phyloP scores from a whole-genome alignment of 257 asterid species.

The Scutellaria baicalensis region DNA sequence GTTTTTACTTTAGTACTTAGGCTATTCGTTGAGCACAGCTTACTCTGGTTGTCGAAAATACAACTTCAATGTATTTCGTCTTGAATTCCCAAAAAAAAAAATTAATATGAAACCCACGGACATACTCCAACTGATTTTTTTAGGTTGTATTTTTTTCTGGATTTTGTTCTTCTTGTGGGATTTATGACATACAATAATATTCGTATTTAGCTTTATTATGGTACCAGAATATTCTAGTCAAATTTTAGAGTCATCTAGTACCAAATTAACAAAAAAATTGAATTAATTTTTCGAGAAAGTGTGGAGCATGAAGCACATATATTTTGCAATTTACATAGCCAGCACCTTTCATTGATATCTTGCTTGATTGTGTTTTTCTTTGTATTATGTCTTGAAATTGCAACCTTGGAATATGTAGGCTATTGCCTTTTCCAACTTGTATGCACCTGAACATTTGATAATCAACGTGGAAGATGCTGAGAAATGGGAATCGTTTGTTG shows the following conservation, averaged over 20 bases:
- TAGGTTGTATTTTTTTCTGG: neutral
- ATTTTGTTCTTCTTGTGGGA: neutral
- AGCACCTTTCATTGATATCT: neutral
- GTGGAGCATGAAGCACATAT: neutral
- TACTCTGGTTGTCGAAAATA: neutral
- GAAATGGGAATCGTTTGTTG: constrained; percentile 81
- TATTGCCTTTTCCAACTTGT: constrained; percentile 71
- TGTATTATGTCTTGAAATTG: neutral
- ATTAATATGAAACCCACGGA: neutral
- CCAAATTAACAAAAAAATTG: neutral
- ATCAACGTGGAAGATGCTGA: constrained; percentile 91
- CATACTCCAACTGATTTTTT: neutral
- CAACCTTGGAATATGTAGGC: constrained; percentile 46
- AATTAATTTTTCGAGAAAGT: neutral
- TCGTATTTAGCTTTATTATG: neutral
- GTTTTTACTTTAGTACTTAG: neutral
- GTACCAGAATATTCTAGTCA: neutral
- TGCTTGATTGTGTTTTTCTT: constrained; percentile 5
- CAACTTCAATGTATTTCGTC: neutral
- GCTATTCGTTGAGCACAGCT: neutral
- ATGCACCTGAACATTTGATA: constrained; percentile 96
- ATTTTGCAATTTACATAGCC: neutral
- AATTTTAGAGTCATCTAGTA: neutral
- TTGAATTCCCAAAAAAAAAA: neutral
- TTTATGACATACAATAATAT: neutral